These are phyloP conservation scores for Eimeria sp. DNA, from an alignment of 169 alveolate species.

Conservation along the genomic window DNA sequence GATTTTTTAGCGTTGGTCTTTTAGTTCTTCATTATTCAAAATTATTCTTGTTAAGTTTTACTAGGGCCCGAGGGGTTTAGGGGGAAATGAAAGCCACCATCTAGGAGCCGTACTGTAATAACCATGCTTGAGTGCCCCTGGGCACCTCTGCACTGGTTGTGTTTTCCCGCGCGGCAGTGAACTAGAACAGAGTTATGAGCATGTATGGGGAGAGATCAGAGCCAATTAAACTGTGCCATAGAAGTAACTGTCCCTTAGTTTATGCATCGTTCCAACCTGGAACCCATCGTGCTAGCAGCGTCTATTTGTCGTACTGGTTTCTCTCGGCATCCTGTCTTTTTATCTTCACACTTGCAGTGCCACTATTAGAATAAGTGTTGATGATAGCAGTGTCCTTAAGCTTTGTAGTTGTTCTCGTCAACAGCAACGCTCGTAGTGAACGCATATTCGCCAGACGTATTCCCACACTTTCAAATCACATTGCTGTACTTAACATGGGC, in stretches of 20 bases:
- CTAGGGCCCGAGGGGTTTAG: neutral
- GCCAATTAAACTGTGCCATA: neutral
- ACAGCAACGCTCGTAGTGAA: neutral
- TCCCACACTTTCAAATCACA: too few relatives aligned
- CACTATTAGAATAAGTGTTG: neutral
- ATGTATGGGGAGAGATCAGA: neutral
- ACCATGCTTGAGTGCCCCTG: neutral
- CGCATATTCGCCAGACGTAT: too few relatives aligned
- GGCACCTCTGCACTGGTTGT: neutral
- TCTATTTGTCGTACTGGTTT: neutral
- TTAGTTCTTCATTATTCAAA: too few relatives aligned
- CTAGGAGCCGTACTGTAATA: neutral
- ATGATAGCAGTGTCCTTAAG: neutral
- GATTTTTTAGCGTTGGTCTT: neutral
- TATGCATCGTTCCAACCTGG: too few relatives aligned
- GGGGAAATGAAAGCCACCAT: neutral
- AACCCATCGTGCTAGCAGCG: neutral
- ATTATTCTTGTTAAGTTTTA: neutral
- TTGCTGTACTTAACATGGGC: too few relatives aligned
- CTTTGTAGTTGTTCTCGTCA: neutral
- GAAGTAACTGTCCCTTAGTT: neutral
- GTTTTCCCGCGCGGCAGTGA: neutral
- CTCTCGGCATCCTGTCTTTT: too few relatives aligned
- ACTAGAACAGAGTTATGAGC: neutral
- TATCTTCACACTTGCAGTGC: neutral